Conservation (phyloP, 2,329 filamentous ascomycete genomes). For the Colletotrichum truncatum region DNA sequence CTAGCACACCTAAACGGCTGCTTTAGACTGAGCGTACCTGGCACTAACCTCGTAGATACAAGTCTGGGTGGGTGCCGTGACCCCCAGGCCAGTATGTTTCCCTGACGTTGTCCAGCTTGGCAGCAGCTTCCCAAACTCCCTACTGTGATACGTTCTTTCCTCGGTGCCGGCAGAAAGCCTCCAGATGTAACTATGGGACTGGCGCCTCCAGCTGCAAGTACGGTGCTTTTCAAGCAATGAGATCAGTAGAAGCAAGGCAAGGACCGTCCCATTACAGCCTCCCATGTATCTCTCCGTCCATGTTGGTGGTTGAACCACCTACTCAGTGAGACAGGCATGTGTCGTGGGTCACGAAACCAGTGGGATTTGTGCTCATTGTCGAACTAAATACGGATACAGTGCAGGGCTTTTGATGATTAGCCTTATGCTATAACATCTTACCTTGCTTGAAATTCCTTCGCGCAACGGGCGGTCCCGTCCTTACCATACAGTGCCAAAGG, state of each 20-base stretch:
- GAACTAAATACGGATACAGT: no score
- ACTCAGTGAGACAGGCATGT: neutral
- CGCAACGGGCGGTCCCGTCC: neutral
- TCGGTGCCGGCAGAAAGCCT: neutral
- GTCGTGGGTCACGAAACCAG: no score
- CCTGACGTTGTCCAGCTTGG: neutral
- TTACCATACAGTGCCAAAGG: neutral
- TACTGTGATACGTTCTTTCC: neutral
- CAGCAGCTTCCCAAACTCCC: neutral
- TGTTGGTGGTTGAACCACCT: no score
- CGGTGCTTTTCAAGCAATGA: neutral
- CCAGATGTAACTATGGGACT: neutral
- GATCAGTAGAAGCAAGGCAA: neutral
- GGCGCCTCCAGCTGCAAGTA: neutral
- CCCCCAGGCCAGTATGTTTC: neutral
- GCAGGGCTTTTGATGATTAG: no score
- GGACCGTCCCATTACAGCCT: slow-evolving; percentile 14
- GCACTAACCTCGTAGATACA: slow-evolving; percentile 12
- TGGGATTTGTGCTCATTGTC: no score
- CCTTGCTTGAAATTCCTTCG: no score
- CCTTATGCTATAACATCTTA: no score
- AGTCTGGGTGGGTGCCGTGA: neutral
- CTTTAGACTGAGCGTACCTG: neutral
- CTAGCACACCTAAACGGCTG: neutral
- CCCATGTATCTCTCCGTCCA: no score